These are phyloP conservation scores for Paramecium tetraurelia DNA, from an alignment of 73 alveolate genomes.

Conservation along the genomic window DNA sequence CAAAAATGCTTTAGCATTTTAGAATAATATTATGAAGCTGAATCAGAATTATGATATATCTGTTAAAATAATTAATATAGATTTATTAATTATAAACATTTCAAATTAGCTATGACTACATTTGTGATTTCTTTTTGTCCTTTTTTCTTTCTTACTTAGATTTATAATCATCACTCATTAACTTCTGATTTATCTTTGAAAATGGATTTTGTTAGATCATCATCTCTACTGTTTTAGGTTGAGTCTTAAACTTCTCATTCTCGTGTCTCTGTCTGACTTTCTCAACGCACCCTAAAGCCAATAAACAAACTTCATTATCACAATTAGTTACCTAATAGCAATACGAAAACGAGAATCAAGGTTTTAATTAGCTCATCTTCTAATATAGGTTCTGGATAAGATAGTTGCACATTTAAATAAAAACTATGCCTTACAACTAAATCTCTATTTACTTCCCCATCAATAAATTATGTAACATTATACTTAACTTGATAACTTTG, in stretches of 20 bases:
- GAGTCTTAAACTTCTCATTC: neutral
- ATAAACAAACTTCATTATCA: neutral
- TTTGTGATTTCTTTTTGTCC: neutral
- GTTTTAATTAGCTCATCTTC: neutral
- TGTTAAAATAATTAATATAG: neutral
- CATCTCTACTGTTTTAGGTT: neutral
- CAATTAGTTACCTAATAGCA: neutral
- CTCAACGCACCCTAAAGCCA: neutral
- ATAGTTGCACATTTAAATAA: neutral
- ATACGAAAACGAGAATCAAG: neutral
- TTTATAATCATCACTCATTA: neutral
- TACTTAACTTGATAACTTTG: neutral
- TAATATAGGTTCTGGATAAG: conserved; percentile 2
- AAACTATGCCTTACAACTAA: neutral
- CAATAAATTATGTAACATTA: neutral
- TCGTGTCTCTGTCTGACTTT: neutral
- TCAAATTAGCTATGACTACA: neutral
- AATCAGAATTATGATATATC: conserved; percentile 60
- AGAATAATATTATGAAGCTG: conserved; percentile 83
- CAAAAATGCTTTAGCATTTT: conserved; percentile 79
- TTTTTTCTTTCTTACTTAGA: neutral
- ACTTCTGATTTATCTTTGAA: neutral
- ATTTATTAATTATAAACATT: neutral
- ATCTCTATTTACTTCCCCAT: neutral
- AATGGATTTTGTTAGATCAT: neutral